Evolutionary conservation across 2,329 filamentous ascomycete genomes (phyloP).

Genomic region (Thielaviopsis populi): DNA sequence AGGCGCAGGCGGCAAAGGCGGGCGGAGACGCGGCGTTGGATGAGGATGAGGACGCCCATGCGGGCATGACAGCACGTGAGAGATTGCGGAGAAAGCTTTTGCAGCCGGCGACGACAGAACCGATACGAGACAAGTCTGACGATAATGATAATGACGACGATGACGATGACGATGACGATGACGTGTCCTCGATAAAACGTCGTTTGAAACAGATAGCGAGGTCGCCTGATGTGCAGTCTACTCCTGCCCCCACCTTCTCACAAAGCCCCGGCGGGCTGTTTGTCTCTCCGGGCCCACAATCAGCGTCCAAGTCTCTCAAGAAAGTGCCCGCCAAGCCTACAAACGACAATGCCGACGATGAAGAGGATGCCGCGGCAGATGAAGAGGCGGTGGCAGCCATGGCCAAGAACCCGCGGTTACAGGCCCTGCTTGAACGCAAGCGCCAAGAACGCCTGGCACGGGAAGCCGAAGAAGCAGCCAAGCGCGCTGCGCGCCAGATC

Average conservation of each 20-base stretch:
- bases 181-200: not conserved
- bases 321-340: conserved; percentile 18
- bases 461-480: conserved; percentile 41
- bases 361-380: conserved; percentile 24
- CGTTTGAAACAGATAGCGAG: conserved; percentile 16
- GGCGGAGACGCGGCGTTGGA: conserved; percentile 29
- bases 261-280: not conserved
- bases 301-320: conserved; percentile 20
- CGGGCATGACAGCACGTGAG: conserved; percentile 10
- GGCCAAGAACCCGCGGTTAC: conserved; percentile 43
- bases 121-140: conserved; percentile 23
- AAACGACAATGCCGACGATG: conserved; percentile 22
- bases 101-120: conserved; percentile 21
- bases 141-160: conserved; percentile 25
- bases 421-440: conserved; percentile 59
- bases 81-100: conserved; percentile 11
- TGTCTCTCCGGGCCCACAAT: conserved; percentile 20
- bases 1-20: conserved; percentile 15
- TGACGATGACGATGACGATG: conserved; percentile 30
- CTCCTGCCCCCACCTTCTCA: not conserved
- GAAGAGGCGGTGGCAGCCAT: conserved; percentile 33
- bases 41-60: conserved; percentile 26
- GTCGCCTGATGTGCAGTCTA: conserved; percentile 23
- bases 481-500: conserved; percentile 26
- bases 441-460: conserved; percentile 53